Conservation (phyloP, 352 stramenopile genomes). For the Phytophthora foliorum region DNA sequence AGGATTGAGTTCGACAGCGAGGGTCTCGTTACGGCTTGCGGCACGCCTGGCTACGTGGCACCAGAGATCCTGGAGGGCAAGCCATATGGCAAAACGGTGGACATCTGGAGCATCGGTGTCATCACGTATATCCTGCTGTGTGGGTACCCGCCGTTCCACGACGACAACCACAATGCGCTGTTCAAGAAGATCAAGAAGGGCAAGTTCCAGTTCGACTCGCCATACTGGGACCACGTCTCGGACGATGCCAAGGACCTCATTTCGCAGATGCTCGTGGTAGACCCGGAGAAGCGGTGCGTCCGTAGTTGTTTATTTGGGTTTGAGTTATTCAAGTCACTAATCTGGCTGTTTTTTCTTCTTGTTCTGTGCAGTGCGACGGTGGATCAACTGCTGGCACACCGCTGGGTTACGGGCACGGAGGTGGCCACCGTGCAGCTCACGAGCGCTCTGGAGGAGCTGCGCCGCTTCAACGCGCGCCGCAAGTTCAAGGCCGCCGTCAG, state of each 20-base stretch:
- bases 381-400: constrained; percentile 88
- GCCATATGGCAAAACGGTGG: constrained; percentile 83
- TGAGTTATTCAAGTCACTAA: neutral
- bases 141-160: constrained; percentile 90
- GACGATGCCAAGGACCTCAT: constrained; percentile 96
- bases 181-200: constrained; percentile 96
- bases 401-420: constrained; percentile 91
- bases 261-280: constrained; percentile 92
- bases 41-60: constrained; percentile 86
- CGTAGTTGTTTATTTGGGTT: neutral
- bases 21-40: constrained; percentile 80
- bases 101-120: constrained; percentile 93
- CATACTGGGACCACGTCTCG: constrained; percentile 95
- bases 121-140: constrained; percentile 91
- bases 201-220: constrained; percentile 96
- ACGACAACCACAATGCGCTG: constrained; percentile 94
- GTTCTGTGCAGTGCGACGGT: constrained; percentile 71
- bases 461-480: constrained; percentile 94
- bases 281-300: constrained; percentile 86
- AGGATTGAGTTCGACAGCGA: constrained; percentile 82
- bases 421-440: constrained; percentile 91
- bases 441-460: constrained; percentile 93
- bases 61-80: constrained; percentile 86
- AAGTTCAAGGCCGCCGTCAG: constrained; percentile 96
- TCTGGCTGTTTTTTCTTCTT: constrained; percentile 2